Conservation (phyloP, 2,329 filamentous ascomycete genomes). For the Ophiostoma pallidulum region DNA sequence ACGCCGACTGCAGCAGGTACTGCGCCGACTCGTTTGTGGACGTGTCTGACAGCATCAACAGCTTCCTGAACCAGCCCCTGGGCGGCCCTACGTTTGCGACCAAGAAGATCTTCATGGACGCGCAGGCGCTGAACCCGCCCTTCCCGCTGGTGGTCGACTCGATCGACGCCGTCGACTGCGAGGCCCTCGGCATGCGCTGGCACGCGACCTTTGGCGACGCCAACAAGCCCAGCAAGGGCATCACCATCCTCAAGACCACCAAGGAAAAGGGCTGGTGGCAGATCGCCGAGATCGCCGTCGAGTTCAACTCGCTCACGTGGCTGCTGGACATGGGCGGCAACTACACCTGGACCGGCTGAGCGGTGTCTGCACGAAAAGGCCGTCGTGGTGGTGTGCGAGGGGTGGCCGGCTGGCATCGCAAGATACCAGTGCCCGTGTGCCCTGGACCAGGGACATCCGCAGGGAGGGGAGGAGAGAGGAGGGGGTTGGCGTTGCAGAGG, state of each 20-base stretch:
- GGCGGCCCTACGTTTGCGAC: constrained; percentile 24
- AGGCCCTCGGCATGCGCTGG: constrained; percentile 22
- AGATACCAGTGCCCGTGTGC: too few species aligned
- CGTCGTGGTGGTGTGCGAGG: too few species aligned
- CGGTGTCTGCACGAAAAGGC: too few species aligned
- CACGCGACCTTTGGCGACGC: constrained; percentile 24
- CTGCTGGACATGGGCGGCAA: constrained; percentile 30
- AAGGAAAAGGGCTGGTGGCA: constrained; percentile 23
- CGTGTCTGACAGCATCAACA: constrained; percentile 27
- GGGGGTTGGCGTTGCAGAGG: too few species aligned
- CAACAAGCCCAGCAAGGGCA: constrained; percentile 22
- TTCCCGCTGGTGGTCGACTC: constrained; percentile 23
- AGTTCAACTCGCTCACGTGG: constrained; percentile 23
- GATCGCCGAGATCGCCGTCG: constrained; percentile 23
- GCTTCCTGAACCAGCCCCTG: constrained; percentile 23
- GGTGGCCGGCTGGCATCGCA: too few species aligned
- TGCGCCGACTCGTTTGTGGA: constrained; percentile 23
- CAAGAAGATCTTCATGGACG: constrained; percentile 25
- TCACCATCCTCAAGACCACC: constrained; percentile 23
- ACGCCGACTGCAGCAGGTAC: constrained; percentile 22
- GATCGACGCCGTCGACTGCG: constrained; percentile 24
- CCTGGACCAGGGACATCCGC: too few species aligned
- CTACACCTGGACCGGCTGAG: constrained; percentile 18
- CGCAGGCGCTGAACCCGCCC: constrained; percentile 21
- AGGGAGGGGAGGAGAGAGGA: too few species aligned